Evolutionary conservation across 345 rosid species (phyloP), one percentile per base, ranked within the genome.

Genomic region (Sisymbrium altissimum): DNA sequence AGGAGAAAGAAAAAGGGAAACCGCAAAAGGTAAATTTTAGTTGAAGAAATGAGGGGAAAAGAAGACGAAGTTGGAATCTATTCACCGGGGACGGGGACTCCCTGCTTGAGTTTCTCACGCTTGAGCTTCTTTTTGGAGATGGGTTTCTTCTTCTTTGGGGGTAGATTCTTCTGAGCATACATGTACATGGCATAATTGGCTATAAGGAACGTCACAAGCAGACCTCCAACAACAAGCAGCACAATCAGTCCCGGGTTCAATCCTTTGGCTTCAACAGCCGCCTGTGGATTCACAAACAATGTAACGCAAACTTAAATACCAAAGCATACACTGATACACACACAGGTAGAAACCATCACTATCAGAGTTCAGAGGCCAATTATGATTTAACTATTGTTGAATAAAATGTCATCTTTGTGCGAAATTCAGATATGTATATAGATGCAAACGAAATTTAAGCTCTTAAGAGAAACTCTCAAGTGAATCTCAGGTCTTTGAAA

Each of bases 101-200:
- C 93, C 57, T 89, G 91, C 91, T 84, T 89, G 61, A 87, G 81
- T 50, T 78, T 81, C 72, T 87, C 96, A 69, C 59, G 86, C 85
- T 85, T 89, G 80, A 89, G 86, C 85, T 89, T 89, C 87, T 89
- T 87, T 83, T 87, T 88, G 48, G 96, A 87, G 78, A 85, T 35
- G 5, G 92, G 87, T 76, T 84, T 89, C 88, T 88, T 89, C 84
- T 85, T 87, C 78, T 19, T 86, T 1, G 86, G 78, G 4, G 91
- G 96, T 33, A 89, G 86, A 30, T 65, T 86, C 89, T 82, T 89
- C 81, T 82, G 87, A 1, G 92, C 96, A 50, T 87, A 86, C 32
- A 66, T 12, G 72, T 86, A 87, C 23, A 86, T 81, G 3, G 58
- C 56, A 71, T 82, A 84, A 72, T 87, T 87, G 36, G 88, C 95